Evolutionary conservation across 2,329 filamentous ascomycete species (phyloP).

Genomic region (Colletotrichum tanaceti): DNA sequence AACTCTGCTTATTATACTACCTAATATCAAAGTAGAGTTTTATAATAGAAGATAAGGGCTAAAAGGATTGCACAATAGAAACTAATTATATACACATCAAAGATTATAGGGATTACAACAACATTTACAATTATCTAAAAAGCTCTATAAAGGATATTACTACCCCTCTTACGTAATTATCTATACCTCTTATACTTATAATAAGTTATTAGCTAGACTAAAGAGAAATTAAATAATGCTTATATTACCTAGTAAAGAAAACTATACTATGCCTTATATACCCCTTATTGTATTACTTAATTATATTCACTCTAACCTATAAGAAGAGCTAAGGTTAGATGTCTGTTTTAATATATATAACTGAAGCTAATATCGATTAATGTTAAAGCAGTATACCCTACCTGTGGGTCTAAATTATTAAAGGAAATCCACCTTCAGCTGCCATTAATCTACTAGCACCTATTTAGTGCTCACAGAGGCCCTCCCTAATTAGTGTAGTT

Average conservation of each 20-base stretch:
- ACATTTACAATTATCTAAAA: too few species aligned
- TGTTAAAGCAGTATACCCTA: not conserved
- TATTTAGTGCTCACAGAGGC: not conserved
- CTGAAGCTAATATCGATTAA: not conserved
- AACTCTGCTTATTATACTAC: too few species aligned
- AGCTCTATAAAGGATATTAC: too few species aligned
- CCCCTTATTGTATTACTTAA: not conserved
- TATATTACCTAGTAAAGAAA: not conserved
- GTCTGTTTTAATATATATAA: not conserved
- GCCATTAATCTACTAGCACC: constrained; percentile 6
- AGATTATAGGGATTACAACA: too few species aligned
- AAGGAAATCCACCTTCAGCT: constrained; percentile 10
- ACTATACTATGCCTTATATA: not conserved
- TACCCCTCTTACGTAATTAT: too few species aligned
- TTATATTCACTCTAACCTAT: not conserved
- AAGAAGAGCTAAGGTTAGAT: not conserved
- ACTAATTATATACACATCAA: too few species aligned
- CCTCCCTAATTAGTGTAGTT: constrained; percentile 8
- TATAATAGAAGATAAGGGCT: too few species aligned
- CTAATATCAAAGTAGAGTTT: too few species aligned
- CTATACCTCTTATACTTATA: too few species aligned
- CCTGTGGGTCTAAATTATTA: constrained; percentile 11
- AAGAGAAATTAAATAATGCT: too few species aligned
- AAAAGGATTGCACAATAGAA: too few species aligned
- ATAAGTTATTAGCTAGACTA: too few species aligned